Evolutionary conservation across 23 red algal species (phyloP), one percentile per base, ranked within the genome.

Genomic region (Gracilariopsis chorda): DNA sequence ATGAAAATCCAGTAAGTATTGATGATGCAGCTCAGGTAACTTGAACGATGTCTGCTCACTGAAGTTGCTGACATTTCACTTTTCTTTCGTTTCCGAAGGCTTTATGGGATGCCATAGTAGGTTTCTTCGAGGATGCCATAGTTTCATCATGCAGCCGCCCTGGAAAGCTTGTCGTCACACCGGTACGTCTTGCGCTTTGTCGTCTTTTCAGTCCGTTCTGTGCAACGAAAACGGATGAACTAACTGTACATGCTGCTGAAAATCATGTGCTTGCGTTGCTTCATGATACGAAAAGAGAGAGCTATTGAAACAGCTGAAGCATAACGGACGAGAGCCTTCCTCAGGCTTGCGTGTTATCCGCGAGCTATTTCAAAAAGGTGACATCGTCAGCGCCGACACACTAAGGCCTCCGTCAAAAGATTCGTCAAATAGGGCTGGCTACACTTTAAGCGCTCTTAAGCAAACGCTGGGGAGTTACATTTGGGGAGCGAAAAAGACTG

Each of bases 131-230:
- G 29, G 85, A 89, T 45, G 85, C 85, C 11, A 65, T 89, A 39
- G 85, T 89, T 49, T 58, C 85, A 17, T 89, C 85, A 21, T 89
- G 85, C 70, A 89, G 65, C 58, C 85, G 85, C 33, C 85, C 85
- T 59, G 85, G 85, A 28, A 41, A 77, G 46, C 85, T 89, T 39
- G 85, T 89, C 44, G 65, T 76, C 68, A 77, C 85, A 59, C 85
- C 85, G 51, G 85, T 89, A 89, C 65, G 85, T 89, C 9, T 37
- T n/a, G n/a, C n/a, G n/a, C n/a, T n/a, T n/a, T n/a, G n/a, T n/a
- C n/a, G n/a, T n/a, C n/a, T n/a, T n/a, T n/a, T n/a, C n/a, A n/a
- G n/a, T n/a, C n/a, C n/a, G n/a, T n/a, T n/a, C n/a, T n/a, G n/a
- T n/a, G n/a, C n/a, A n/a, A n/a, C n/a, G n/a, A n/a, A n/a, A n/a